Evolutionary conservation across 1,284 basidiomycete genomes (phyloP), one percentile per base, ranked within the genome.

Genomic region (Irpex rosettiformis): DNA sequence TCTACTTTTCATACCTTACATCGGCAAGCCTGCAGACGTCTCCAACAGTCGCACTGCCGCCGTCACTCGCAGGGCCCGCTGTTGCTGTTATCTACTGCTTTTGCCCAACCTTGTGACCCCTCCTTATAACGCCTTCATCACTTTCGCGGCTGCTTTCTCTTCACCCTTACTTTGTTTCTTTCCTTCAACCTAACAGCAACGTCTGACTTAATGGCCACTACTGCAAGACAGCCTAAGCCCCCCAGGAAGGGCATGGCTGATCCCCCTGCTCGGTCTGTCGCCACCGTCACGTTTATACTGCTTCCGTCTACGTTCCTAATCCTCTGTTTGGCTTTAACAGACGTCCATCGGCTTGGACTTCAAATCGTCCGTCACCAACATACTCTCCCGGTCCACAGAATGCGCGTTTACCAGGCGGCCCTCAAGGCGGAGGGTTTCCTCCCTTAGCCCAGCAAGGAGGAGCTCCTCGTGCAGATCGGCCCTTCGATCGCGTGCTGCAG

Each of bases 351-450:
- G 85, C 86, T 21, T 89, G 88, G 88, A 71, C 79, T 62, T 81
- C 80, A 62, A 73, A 84, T 60, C 83, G 88, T 59, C 77, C 82
- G 57, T 86, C 86, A 43, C 84, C 86, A 10, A 85, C 86, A 3
- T 89, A 83, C 72, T 83, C 85, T 59, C 80, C 86, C 4, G 72
- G 78, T 33, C 74, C 73, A 65, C 76, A 72, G 64, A 68, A 78
- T 45, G 74, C 79, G 56, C 80, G 84, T 57, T 76, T 81, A 42
- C 80, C 83, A 54, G 76, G 75, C 61, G 73, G 66, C 24, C 73
- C 70, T 57, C 71, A 73, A 37, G 59, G 72, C 62, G 76, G 71
- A 61, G 71, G 70, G 18, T 84, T 85, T 64, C 79, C 84, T 24
- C 79, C 85, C 42, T 72, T 81, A 40, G 70, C 72, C 21, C 77